These are phyloP conservation scores for Polytrichum commune DNA, from an alignment of 225 moss, liverwort and hornwort species.

Conservation along the genomic window DNA sequence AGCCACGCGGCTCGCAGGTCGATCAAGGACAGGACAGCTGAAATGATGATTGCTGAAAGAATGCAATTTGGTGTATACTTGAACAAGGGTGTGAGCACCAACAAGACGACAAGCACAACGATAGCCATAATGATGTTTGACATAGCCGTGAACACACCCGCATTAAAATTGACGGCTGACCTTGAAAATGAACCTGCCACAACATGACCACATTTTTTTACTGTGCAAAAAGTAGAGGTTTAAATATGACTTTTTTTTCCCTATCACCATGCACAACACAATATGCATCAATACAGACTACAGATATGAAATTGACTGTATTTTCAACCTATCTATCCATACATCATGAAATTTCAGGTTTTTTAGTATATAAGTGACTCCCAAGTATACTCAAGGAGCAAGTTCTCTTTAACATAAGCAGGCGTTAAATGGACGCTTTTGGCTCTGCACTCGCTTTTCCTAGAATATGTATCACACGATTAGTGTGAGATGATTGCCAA, in stretches of 20 bases:
- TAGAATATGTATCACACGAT: no score
- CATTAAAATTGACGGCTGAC: constrained; percentile 79
- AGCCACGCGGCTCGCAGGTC: constrained; percentile 60
- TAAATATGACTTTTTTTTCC: no score
- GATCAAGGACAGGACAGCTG: constrained; percentile 53
- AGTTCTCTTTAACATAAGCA: no score
- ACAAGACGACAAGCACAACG: constrained; percentile 54
- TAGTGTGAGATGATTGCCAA: no score
- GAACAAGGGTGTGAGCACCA: constrained; percentile 72
- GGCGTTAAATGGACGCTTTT: no score
- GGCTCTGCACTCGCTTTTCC: no score
- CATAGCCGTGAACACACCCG: constrained; percentile 65
- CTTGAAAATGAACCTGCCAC: constrained; percentile 84
- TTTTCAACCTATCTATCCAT: not conserved
- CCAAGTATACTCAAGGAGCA: no score
- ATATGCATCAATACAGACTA: no score
- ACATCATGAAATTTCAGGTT: not conserved
- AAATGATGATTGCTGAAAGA: constrained; percentile 68
- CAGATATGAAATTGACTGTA: not conserved
- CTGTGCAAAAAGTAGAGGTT: not conserved
- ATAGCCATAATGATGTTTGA: constrained; percentile 71
- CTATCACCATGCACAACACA: no score
- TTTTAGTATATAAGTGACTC: not conserved
- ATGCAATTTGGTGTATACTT: constrained; percentile 76
- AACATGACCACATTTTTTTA: not conserved